These are phyloP conservation scores for Aureobasidium sp. DNA, from an alignment of 2,329 filamentous ascomycete species.

Conservation along the genomic window DNA sequence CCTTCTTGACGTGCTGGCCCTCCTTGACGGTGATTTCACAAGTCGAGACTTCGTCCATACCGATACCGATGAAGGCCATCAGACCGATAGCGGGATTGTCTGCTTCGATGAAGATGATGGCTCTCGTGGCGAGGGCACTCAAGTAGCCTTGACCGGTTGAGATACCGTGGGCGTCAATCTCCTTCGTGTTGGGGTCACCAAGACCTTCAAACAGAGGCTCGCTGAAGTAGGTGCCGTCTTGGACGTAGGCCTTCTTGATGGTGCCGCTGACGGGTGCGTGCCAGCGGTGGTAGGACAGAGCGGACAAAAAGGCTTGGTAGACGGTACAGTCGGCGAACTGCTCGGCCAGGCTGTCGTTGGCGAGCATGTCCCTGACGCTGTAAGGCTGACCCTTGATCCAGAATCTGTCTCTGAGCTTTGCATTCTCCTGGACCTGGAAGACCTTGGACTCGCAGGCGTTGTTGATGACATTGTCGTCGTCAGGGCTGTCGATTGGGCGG, in stretches of 20 bases:
- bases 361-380: conserved; percentile 44
- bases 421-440: conserved; percentile 46
- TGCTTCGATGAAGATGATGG: conserved; percentile 63
- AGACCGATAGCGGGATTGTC: conserved; percentile 61
- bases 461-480: conserved; percentile 49
- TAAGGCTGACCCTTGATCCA: conserved; percentile 66
- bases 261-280: conserved; percentile 60
- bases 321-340: conserved; percentile 58
- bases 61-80: conserved; percentile 63
- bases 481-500: conserved; percentile 52
- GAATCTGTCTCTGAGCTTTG: conserved; percentile 54
- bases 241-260: conserved; percentile 50
- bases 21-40: conserved; percentile 64
- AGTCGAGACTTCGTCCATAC: conserved; percentile 68
- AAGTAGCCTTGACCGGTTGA: conserved; percentile 55
- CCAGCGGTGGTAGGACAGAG: conserved; percentile 66
- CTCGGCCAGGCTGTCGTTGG: conserved; percentile 45
- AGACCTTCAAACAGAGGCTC: conserved; percentile 50
- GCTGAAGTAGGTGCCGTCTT: conserved; percentile 62
- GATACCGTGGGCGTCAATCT: conserved; percentile 40
- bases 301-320: conserved; percentile 64
- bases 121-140: conserved; percentile 60
- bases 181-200: conserved; percentile 29
- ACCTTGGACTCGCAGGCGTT: conserved; percentile 60
- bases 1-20: conserved; percentile 60